phyloP scores from a whole-genome alignment of 129 eudicot genomes.

The Escallonia herrerae region DNA sequence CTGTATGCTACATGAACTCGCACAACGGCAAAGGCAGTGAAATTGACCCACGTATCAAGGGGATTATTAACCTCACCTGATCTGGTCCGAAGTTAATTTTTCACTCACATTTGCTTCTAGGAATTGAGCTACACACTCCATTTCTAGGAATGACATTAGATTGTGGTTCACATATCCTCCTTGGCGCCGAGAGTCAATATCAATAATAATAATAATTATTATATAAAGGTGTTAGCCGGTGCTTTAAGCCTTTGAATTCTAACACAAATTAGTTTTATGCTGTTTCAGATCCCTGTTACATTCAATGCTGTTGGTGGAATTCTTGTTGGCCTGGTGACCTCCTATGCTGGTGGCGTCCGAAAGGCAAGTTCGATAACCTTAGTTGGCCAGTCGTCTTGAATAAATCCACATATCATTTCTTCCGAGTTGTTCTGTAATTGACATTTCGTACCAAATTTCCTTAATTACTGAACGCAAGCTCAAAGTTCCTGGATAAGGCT shows the following conservation, averaged over 20 bases:
- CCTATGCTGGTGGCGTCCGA: slow-evolving; percentile 94
- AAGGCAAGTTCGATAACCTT: slow-evolving; percentile 47
- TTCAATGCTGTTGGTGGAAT: slow-evolving; percentile 96
- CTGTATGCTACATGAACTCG: background rate
- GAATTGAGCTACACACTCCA: background rate
- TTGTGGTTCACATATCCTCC: too few species aligned
- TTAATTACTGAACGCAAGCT: background rate
- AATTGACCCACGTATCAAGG: background rate
- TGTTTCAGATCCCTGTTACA: slow-evolving; percentile 74
- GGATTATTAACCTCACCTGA: background rate
- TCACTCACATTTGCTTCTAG: too few species aligned
- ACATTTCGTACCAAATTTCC: background rate
- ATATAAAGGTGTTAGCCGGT: background rate
- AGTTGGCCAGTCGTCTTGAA: too few species aligned
- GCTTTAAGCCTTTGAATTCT: background rate
- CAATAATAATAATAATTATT: too few species aligned
- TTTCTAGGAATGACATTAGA: too few species aligned
- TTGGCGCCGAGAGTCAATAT: too few species aligned
- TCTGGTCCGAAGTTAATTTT: background rate
- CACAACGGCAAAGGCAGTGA: background rate
- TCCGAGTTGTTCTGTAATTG: too few species aligned
- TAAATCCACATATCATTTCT: too few species aligned
- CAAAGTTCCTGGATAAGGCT: background rate
- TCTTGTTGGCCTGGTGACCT: slow-evolving; percentile 93
- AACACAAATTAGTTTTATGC: background rate